phyloP scores from a whole-genome alignment of 1,139 yeast genomes.

The Pichia inconspicua region DNA sequence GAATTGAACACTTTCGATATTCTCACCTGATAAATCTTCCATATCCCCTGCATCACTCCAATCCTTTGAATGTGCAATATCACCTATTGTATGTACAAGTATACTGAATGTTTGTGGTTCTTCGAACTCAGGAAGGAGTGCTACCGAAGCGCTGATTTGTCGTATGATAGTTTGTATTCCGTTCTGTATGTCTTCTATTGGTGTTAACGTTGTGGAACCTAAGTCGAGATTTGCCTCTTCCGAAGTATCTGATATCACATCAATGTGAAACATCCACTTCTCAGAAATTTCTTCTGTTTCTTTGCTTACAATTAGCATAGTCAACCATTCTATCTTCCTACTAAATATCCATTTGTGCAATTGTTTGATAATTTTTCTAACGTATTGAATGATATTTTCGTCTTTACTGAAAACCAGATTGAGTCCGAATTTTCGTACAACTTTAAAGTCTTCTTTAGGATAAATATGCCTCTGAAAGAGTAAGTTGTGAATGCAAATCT shows the following conservation, averaged over 20 bases:
- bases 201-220: neutral
- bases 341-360: constrained; percentile 75
- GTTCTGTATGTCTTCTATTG: constrained; percentile 45
- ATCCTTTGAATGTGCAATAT: constrained; percentile 65
- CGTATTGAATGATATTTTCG: constrained; percentile 67
- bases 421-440: constrained; percentile 74
- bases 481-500: constrained; percentile 70
- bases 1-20: constrained; percentile 62
- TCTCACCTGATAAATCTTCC: constrained; percentile 39
- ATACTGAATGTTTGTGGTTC: constrained; percentile 73
- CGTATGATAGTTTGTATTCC: constrained; percentile 82
- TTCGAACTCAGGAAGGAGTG: constrained; percentile 70
- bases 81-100: constrained; percentile 73
- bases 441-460: constrained; percentile 79
- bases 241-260: constrained; percentile 26
- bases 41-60: constrained; percentile 56
- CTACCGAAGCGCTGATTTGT: constrained; percentile 82
- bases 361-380: constrained; percentile 63
- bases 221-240: neutral
- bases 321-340: constrained; percentile 60
- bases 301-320: constrained; percentile 64
- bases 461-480: constrained; percentile 86
- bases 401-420: constrained; percentile 68
- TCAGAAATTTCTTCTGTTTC: constrained; percentile 59
- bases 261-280: constrained; percentile 78